Evolutionary conservation across 2,329 filamentous ascomycete genomes (phyloP), one percentile per base, ranked within the genome.

Genomic region (Fusarium sp.): DNA sequence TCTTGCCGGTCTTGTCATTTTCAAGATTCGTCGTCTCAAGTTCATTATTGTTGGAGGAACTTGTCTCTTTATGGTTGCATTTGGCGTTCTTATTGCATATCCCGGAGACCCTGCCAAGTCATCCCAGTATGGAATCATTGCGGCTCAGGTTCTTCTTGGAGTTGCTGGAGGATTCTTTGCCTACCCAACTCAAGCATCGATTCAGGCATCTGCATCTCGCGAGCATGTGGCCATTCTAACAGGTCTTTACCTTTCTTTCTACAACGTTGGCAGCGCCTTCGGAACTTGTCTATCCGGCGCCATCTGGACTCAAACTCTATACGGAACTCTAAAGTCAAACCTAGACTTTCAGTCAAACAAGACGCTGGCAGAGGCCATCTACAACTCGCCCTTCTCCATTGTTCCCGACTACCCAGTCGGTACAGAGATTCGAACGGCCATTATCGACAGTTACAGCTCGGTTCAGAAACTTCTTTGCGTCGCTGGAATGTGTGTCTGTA

Each of bases 41-140:
- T 83, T 82, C 22, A 89, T 91, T 77, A 90, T 91, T 59, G 82
- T 91, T 8, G 82, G 83, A 2, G 90, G 89, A 13, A 90, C 89
- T 0, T 78, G 84, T 6, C 79, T 91, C 0, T 91, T 90, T 78
- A 85, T 88, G 77, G 83, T 87, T 6, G 88, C 89, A 0, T 90
- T 90, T 73, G 87, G 86, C 2, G 80, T 91, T 6, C 82, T 91
- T 6, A 90, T 90, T 65, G 78, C 84, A 38, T 90, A 85, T 75
- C 87, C 88, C 2, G 89, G 89, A 14, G 88, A 87, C 2, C 79
- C 83, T 0, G 82, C 79, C 2, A 38, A 74, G 0, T 78, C 81
- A 0, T 84, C 82, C 3, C 82, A 87, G 47, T 82, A 84, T 0
- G 90, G 89, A 3, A 83, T 91, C 20, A 86, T 91, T 58, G 85